Conservation (phyloP, 1,139 yeast genomes). For the Debaryomyces udenii region DNA sequence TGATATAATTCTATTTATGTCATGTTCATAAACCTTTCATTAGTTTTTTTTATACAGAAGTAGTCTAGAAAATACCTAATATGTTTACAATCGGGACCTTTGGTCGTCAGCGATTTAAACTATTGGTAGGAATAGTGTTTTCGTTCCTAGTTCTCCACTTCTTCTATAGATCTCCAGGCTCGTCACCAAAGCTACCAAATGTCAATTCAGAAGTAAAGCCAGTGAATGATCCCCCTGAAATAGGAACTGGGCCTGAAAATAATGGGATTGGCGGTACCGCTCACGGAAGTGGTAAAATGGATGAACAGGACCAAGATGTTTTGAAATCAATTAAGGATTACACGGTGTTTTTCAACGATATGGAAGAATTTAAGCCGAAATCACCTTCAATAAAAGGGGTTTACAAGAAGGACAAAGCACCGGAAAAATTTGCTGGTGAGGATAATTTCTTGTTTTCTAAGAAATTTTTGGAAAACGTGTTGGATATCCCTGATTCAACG, state of each 20-base stretch:
- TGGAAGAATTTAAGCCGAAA: conserved; percentile 31
- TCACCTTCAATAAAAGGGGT: conserved; percentile 38
- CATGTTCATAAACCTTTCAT: too few relatives aligned
- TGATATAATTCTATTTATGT: too few relatives aligned
- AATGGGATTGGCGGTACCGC: background rate
- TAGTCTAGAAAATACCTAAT: background rate
- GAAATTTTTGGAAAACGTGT: conserved; percentile 41
- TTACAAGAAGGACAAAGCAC: conserved; percentile 37
- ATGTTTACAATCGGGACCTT: conserved; percentile 2
- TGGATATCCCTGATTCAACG: conserved; percentile 40
- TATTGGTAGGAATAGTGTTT: background rate
- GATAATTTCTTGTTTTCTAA: conserved; percentile 38
- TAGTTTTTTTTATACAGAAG: too few relatives aligned
- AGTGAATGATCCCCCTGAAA: conserved; percentile 3
- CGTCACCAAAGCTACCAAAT: background rate
- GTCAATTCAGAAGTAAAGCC: background rate
- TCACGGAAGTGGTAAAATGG: background rate
- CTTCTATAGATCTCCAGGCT: conserved; percentile 1
- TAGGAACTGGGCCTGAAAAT: background rate
- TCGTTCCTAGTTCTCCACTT: conserved; percentile 2
- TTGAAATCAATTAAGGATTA: conserved; percentile 28
- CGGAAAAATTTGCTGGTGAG: conserved; percentile 30
- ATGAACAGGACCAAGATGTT: conserved; percentile 2
- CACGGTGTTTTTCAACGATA: conserved; percentile 34
- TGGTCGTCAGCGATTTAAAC: conserved; percentile 3